A percentile compares a stretch with the other conserved stretches of the same genome.
phyloP scores from a whole-genome alignment of 306 rosid species.

The Erythrophleum fordii region DNA sequence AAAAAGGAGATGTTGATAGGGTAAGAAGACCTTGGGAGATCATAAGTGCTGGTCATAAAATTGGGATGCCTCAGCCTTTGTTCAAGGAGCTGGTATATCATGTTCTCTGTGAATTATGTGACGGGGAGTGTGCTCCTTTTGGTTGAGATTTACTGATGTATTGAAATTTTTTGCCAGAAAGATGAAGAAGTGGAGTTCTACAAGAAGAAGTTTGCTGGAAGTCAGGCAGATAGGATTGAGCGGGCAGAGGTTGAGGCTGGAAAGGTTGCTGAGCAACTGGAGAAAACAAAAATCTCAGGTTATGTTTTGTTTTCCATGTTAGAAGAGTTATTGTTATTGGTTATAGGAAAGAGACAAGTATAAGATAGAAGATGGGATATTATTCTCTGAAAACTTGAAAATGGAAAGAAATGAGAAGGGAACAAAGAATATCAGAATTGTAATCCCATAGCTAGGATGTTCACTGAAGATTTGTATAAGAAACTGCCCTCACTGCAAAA shows the following conservation, averaged over 20 bases:
- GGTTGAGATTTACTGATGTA: constrained; percentile 22
- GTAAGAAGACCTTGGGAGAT: constrained; percentile 81
- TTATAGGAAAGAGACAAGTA: not conserved
- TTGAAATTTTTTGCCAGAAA: constrained; percentile 59
- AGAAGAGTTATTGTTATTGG: not conserved
- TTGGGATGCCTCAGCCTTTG: constrained; percentile 86
- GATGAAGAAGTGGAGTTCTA: constrained; percentile 81
- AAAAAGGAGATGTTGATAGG: constrained; percentile 72
- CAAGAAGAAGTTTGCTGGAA: constrained; percentile 83
- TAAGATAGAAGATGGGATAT: not conserved
- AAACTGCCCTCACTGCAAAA: not conserved
- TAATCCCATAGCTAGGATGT: not conserved
- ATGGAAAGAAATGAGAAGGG: constrained; percentile 15
- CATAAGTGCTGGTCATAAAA: constrained; percentile 77
- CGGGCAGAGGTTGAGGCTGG: constrained; percentile 88
- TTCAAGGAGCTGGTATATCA: constrained; percentile 85
- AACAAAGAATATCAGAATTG: not conserved
- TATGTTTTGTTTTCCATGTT: constrained; percentile 21
- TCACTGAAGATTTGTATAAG: constrained; percentile 1
- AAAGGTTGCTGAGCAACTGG: constrained; percentile 71
- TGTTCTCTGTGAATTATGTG: constrained; percentile 12
- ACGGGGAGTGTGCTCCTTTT: constrained; percentile 9
- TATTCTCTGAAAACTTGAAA: constrained; percentile 15
- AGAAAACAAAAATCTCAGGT: constrained; percentile 82
- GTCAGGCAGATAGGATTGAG: constrained; percentile 86